Evolutionary conservation across 202 grass and related monocot species (phyloP).

Genomic region (Panicum hallii): DNA sequence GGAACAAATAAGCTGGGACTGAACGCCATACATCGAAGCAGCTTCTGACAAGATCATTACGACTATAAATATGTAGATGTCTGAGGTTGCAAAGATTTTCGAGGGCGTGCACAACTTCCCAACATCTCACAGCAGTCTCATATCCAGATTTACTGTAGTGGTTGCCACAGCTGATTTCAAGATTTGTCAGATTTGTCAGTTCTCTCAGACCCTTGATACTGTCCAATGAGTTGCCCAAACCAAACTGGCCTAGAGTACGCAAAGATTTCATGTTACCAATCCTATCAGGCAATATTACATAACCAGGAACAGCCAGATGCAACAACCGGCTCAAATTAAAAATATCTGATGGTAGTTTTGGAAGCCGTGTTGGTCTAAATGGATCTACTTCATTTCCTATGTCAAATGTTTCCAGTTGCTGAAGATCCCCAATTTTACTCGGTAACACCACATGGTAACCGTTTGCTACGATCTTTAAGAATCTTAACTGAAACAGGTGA

Average conservation of each 20-base stretch:
- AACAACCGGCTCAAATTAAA: conserved; percentile 6
- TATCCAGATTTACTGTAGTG: no score
- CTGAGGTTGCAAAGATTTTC: conserved; percentile 18
- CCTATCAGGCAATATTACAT: not conserved
- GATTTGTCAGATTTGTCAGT: not conserved
- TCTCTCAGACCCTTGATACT: not conserved
- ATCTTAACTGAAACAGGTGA: not conserved
- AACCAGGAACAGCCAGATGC: not conserved
- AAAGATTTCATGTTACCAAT: not conserved
- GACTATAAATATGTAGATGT: not conserved
- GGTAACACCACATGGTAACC: not conserved
- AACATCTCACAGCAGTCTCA: no score
- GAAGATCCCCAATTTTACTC: conserved; percentile 3
- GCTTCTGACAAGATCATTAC: not conserved
- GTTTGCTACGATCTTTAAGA: not conserved
- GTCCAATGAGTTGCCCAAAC: not conserved
- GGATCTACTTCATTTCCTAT: not conserved
- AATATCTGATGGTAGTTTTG: conserved; percentile 12
- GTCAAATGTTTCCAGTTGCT: not conserved
- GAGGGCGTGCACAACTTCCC: not conserved
- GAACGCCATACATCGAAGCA: not conserved
- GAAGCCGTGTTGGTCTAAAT: fast-evolving
- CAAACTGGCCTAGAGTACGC: not conserved
- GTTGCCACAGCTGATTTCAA: not conserved
- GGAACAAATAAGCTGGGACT: not conserved